Percentiles rank a stretch among this genome's conserved stretches.
These are phyloP conservation scores for Rhododendron williamsianum DNA, from an alignment of 148 eudicot genomes.

Conservation along the genomic window DNA sequence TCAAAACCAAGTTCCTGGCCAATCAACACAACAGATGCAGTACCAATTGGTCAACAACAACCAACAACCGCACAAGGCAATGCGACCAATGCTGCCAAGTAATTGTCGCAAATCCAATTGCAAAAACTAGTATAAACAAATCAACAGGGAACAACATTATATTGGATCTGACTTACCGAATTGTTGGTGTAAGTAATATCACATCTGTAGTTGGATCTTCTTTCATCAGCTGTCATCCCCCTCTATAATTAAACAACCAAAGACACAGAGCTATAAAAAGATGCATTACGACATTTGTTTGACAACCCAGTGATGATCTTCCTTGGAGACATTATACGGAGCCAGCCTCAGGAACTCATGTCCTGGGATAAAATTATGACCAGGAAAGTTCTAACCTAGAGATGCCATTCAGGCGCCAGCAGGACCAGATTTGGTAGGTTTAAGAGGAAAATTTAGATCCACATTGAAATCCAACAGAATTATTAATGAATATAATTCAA, in stretches of 20 bases:
- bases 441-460: conserved; percentile 1
- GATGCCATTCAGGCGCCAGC: neutral
- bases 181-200: conserved; percentile 97
- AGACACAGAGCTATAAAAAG: neutral
- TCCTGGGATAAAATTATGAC: conserved; percentile 10
- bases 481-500: neutral
- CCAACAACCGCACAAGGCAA: neutral
- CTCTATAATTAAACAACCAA: conserved; percentile 36
- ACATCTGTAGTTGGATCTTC: conserved; percentile 72
- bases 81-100: neutral
- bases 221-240: conserved; percentile 71
- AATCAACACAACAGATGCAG: conserved; percentile 5
- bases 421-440: neutral
- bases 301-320: neutral
- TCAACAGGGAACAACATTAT: neutral
- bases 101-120: neutral
- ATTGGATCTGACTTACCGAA: conserved; percentile 47
- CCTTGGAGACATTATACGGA: neutral
- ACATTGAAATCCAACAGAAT: neutral
- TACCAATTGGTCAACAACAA: neutral
- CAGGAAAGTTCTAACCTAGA: neutral
- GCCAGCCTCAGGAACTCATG: neutral
- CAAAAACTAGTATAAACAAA: neutral
- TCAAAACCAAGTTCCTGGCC: conserved; percentile 97
- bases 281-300: neutral